Evolutionary conservation across 352 stramenopile genomes (phyloP).

Genomic region (Plasmopara viticola): DNA sequence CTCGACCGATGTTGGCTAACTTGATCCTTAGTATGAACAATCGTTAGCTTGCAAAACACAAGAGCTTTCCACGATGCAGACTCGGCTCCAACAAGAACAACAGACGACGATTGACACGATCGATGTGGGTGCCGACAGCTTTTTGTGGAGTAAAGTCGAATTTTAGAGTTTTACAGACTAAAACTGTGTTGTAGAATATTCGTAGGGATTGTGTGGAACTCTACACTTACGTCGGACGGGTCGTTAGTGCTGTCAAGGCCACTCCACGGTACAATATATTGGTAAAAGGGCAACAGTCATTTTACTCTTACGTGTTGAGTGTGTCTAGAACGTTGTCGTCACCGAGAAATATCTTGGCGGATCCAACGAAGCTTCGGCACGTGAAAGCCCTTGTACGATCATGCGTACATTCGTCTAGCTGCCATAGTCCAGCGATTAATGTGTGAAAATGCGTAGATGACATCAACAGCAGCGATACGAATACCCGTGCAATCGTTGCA

Average conservation of each 20-base stretch:
- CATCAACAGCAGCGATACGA: background rate
- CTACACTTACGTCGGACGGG: constrained; percentile 49
- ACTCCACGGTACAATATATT: constrained; percentile 15
- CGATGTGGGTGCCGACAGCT: constrained; percentile 29
- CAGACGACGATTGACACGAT: constrained; percentile 27
- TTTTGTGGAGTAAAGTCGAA: too few species aligned
- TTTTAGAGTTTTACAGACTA: background rate
- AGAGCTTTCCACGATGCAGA: constrained; percentile 31
- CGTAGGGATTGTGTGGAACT: constrained; percentile 63
- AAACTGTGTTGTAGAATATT: constrained; percentile 33
- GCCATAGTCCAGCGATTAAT: background rate
- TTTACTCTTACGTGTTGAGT: constrained; percentile 2
- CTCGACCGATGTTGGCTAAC: background rate
- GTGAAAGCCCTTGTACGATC: constrained; percentile 57
- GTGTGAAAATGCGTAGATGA: constrained; percentile 26
- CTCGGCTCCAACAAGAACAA: constrained; percentile 35
- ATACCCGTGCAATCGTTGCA: too few species aligned
- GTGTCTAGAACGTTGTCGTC: constrained; percentile 15
- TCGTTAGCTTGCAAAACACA: constrained; percentile 44
- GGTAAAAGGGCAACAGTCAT: background rate
- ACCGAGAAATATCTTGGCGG: constrained; percentile 73
- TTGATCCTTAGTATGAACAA: constrained; percentile 48
- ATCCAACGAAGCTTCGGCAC: constrained; percentile 56
- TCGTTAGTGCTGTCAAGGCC: constrained; percentile 29
- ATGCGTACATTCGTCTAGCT: background rate